phyloP scores from a whole-genome alignment of 176 grass and related monocot genomes.

The Pontederia paniculata region DNA sequence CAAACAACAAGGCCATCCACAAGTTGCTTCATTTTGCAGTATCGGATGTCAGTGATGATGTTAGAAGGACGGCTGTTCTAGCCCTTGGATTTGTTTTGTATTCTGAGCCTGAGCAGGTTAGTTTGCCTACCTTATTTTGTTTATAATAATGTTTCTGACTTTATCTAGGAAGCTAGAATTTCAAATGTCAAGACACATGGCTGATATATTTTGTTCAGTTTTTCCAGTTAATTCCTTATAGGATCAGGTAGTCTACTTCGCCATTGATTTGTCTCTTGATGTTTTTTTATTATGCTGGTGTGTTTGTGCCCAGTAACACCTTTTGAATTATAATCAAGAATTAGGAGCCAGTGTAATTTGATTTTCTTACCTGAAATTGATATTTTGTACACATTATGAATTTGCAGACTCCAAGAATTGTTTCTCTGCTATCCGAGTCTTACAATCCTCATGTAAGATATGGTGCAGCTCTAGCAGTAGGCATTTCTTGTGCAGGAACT shows the following conservation, averaged over 20 bases:
- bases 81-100: conserved; percentile 97
- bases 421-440: conserved; percentile 85
- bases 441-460: conserved; percentile 99
- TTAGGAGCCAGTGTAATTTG: not conserved
- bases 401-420: conserved; percentile 97
- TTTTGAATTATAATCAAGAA: no score
- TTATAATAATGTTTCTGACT: not conserved
- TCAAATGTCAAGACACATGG: no score
- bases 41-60: conserved; percentile 98
- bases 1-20: conserved; percentile 98
- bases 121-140: conserved; percentile 5
- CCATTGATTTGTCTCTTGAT: no score
- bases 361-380: conserved; percentile 5
- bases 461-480: conserved; percentile 96
- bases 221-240: no score
- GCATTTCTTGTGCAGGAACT: conserved; percentile 89
- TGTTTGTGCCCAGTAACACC: no score
- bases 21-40: conserved; percentile 97
- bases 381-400: conserved; percentile 2
- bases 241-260: no score
- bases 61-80: conserved; percentile 94
- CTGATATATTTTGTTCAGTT: no score
- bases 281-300: no score
- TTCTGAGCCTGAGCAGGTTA: conserved; percentile 94
- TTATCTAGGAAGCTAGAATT: no score